A percentile compares a stretch with the other conserved stretches of the same genome.
These are phyloP conservation scores for Psophocarpus tetragonolobus DNA, from an alignment of 306 rosid genomes.

Conservation along the genomic window DNA sequence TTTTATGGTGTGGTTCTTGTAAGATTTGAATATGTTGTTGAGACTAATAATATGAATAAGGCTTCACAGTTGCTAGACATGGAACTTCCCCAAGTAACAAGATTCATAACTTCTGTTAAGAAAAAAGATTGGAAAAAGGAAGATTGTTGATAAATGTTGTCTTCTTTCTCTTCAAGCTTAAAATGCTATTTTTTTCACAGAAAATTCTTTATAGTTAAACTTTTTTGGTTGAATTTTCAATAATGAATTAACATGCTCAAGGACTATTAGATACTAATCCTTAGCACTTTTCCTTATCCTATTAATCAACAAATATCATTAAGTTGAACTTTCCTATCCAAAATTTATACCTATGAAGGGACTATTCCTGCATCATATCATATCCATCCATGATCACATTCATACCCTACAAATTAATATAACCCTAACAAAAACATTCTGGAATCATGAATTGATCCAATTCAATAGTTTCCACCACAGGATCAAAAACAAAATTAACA, in stretches of 20 bases:
- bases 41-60: background rate
- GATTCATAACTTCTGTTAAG: background rate
- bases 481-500: background rate
- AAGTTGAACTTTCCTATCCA: background rate
- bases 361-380: background rate
- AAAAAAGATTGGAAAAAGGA: background rate
- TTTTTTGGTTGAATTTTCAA: background rate
- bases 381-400: background rate
- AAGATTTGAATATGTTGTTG: background rate
- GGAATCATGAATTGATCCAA: conserved; percentile 2
- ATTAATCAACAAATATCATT: background rate
- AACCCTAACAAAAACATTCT: background rate
- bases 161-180: background rate
- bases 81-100: background rate
- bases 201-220: background rate
- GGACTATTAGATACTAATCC: background rate
- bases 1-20: background rate
- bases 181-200: background rate
- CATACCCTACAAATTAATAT: background rate
- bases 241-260: background rate
- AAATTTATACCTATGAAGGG: background rate
- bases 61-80: background rate
- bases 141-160: background rate
- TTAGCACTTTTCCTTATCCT: background rate
- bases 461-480: background rate